These are phyloP conservation scores for Auricularia sp. DNA, from an alignment of 768 basidiomycete species.

Conservation along the genomic window DNA sequence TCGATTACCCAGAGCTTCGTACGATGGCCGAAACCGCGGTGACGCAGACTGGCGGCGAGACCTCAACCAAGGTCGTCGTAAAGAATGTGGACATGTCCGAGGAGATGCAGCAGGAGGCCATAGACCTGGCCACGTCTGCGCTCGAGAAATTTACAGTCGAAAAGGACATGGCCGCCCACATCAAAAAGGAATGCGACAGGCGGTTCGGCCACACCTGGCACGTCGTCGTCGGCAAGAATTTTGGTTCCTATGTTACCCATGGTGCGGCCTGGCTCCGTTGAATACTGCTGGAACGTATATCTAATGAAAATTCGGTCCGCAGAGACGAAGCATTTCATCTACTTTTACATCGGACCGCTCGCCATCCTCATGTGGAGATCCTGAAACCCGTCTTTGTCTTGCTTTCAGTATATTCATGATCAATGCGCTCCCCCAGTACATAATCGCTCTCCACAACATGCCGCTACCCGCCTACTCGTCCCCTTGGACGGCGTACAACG, in stretches of 20 bases:
- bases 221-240: slow-evolving; percentile 97
- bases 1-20: no score
- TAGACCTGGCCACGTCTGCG: slow-evolving; percentile 77
- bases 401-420: no score
- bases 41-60: background rate
- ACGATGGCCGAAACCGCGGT: background rate
- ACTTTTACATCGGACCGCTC: slow-evolving; percentile 90
- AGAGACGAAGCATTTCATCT: slow-evolving; percentile 99
- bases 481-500: no score
- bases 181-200: slow-evolving; percentile 97
- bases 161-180: slow-evolving; percentile 95
- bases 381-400: slow-evolving; percentile 26
- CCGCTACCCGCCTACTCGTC: no score
- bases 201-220: slow-evolving; percentile 94
- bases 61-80: slow-evolving; percentile 67
- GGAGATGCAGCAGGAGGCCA: slow-evolving; percentile 91
- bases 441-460: background rate
- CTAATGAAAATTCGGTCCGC: slow-evolving; percentile 7
- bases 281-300: no score
- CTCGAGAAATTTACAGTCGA: slow-evolving; percentile 90
- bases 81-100: slow-evolving; percentile 96
- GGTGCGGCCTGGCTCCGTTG: slow-evolving; percentile 40
- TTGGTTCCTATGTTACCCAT: slow-evolving; percentile 96
- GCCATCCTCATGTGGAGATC: slow-evolving; percentile 95
- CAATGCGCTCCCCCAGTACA: slow-evolving; percentile 7